Evolutionary conservation across 2,329 filamentous ascomycete species (phyloP), one percentile per base, ranked within the genome.

Genomic region (Colletotrichum spinosum): DNA sequence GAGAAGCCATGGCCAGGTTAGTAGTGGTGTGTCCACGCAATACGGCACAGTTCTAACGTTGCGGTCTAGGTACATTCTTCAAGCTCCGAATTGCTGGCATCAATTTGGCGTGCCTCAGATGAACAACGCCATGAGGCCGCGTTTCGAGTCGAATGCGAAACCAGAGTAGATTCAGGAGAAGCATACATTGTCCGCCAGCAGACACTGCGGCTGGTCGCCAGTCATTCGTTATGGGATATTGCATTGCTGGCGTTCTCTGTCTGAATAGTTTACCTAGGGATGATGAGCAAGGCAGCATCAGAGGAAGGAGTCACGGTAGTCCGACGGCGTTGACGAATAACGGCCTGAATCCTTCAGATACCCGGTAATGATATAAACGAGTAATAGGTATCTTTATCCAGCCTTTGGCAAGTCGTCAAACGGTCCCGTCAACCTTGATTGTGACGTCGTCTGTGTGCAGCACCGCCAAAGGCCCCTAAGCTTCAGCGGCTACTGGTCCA

Each of bases 1-100:
- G 96, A 69, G 95, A 97, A 79, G 94, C 94, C 11, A 99, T 99
- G 96, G 93, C 94, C 72, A 89, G 94, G 86, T 94, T 90, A 74
- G 88, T 88, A 25, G 25, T 25, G 25, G 25, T 25, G 25, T 25
- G 4, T 5, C 25, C 25, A 25, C 4, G 25, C 25, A 25, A 25
- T 25, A 25, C 25, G 25, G 25, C 8, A 34, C 7, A 3, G 25
- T 33, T n/a, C 58, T 70, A 54, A 70, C 54, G n/a, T 15, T 46
- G 44, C 6, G 13, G 37, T 55, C 8, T 57, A 86, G 86, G 72
- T 93, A 93, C 71, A 92, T 93, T 60, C 80, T 93, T 34, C 89
- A 92, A 75, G 88, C 90, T 10, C 91, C 91, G 6, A 91, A 91
- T 72, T 92, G 89, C 75, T 93, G 91, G 90, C 90, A 92, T 74